Evolutionary conservation across 225 moss, liverwort and hornwort species (phyloP), one percentile per base, ranked within the genome.

Genomic region (Neckera pumila): DNA sequence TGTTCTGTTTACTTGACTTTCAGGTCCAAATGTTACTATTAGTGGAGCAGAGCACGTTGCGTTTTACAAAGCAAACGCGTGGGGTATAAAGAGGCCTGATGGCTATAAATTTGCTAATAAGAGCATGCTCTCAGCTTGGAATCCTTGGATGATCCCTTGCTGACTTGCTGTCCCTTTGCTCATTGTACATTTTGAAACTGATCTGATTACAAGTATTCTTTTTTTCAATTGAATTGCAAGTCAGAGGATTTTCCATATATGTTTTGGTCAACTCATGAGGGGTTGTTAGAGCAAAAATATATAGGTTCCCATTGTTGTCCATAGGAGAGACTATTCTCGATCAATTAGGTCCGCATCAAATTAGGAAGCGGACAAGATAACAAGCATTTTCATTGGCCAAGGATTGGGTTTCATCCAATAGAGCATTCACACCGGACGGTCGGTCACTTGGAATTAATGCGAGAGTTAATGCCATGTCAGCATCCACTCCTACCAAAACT

Each of bases 261-360:
- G 10, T 9, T 76, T 53, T 53, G 22, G 23, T 76, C 22, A 76
- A 14, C 53, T 53, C 36, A 54, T 33, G 0, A 4, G 1, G 8
- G 12, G 12, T 12, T 8, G 12, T 53, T 9, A 22, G 36, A 23
- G 36, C 1, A 36, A 23, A 36, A 23, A 23, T 15, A 23, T 76
- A 9, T 6, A 14, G 23, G 6, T 54, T 36, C 1, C 4, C 3
- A n/a, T 54, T 53, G 9, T 23, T 36, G 36, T 23, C 6, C 2
- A 0, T 3, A 11, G 5, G 34, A 34, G 9, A 54, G 23, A 36
- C 10, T 16, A n/a, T 10, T 56, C 2, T n/a, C 0, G 0, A 54
- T 2, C 2, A 14, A 53, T 33, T 28, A 22, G 22, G 21, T 1
- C 3, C 1, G 9, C 21, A n/a, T 57, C 21, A 57, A 7, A 57